Evolutionary conservation across 192 early-diverging fungal species (phyloP).

Genomic region (Backusella mclennaniae): DNA sequence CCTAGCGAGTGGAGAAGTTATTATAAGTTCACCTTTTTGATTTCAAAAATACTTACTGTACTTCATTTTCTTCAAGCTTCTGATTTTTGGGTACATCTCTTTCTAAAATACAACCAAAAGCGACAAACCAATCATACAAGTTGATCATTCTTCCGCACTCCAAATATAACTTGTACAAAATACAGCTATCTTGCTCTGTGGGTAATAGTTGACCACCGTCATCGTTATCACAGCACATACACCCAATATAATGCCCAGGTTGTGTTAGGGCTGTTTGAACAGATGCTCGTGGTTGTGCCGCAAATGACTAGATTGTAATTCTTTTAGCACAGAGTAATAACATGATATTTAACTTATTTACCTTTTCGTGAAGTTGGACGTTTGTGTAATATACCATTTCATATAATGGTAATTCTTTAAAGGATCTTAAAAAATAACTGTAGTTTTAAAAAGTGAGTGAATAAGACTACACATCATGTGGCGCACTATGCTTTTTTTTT

Average conservation of each 20-base stretch:
- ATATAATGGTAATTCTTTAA: constrained; percentile 63
- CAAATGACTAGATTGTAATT: constrained; percentile 59
- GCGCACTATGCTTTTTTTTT: not conserved
- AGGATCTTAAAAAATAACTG: constrained; percentile 35
- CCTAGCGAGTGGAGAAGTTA: constrained; percentile 26
- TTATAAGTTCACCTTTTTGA: not conserved
- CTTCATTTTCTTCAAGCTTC: constrained; percentile 48
- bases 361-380: constrained; percentile 70
- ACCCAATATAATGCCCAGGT: constrained; percentile 75
- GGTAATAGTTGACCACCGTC: constrained; percentile 44
- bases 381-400: constrained; percentile 83
- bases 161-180: constrained; percentile 86
- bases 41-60: constrained; percentile 47
- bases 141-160: constrained; percentile 96
- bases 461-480: not conserved
- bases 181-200: constrained; percentile 80
- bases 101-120: constrained; percentile 80
- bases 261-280: constrained; percentile 84
- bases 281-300: constrained; percentile 78
- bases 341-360: constrained; percentile 15
- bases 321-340: not conserved
- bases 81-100: constrained; percentile 41
- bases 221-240: constrained; percentile 68
- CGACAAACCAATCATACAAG: constrained; percentile 86
- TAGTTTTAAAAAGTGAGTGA: not conserved